Evolutionary conservation across 2,329 filamentous ascomycete genomes (phyloP).

Genomic region (Clonostachys chloroleuca): DNA sequence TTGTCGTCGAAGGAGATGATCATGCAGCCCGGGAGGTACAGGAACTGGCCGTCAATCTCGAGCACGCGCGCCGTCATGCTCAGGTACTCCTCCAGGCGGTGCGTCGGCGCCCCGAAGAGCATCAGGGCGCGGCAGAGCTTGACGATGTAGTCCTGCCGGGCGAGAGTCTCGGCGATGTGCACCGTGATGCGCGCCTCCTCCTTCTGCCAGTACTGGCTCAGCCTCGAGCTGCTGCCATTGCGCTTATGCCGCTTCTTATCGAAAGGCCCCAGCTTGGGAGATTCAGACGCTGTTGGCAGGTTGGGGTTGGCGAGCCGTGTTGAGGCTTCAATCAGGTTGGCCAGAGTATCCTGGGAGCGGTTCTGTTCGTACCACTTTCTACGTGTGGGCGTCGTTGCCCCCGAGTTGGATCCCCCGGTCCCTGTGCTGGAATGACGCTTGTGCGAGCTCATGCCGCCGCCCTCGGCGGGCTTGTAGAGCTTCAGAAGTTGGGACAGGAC

Average conservation of each 20-base stretch:
- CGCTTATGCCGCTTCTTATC: constrained; percentile 22
- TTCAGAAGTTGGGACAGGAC: constrained; percentile 40
- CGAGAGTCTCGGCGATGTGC: constrained; percentile 63
- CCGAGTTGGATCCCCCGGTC: constrained; percentile 16
- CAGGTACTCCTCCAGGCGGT: constrained; percentile 86
- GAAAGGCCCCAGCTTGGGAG: constrained; percentile 21
- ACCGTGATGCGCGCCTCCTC: constrained; percentile 41
- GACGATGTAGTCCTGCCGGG: constrained; percentile 76
- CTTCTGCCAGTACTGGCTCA: constrained; percentile 32
- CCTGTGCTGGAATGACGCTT: constrained; percentile 1
- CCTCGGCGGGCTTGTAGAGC: constrained; percentile 23
- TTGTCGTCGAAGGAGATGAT: constrained; percentile 81
- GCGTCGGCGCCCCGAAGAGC: constrained; percentile 84
- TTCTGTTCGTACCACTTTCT: constrained; percentile 45
- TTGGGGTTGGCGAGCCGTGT: constrained; percentile 31
- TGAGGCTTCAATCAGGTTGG: constrained; percentile 41
- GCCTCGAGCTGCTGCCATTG: constrained; percentile 23
- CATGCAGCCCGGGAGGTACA: constrained; percentile 90
- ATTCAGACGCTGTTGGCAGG: constrained; percentile 8
- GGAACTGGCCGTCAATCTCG: constrained; percentile 81
- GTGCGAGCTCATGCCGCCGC: neutral
- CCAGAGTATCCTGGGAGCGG: constrained; percentile 38
- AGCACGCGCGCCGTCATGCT: constrained; percentile 79
- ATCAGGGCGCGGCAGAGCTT: constrained; percentile 82
- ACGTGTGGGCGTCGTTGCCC: constrained; percentile 33